Percentiles rank a stretch among this genome's conserved stretches.
Evolutionary conservation across 2,329 filamentous ascomycete genomes (phyloP).

Genomic region (Colletotrichum tabaci): DNA sequence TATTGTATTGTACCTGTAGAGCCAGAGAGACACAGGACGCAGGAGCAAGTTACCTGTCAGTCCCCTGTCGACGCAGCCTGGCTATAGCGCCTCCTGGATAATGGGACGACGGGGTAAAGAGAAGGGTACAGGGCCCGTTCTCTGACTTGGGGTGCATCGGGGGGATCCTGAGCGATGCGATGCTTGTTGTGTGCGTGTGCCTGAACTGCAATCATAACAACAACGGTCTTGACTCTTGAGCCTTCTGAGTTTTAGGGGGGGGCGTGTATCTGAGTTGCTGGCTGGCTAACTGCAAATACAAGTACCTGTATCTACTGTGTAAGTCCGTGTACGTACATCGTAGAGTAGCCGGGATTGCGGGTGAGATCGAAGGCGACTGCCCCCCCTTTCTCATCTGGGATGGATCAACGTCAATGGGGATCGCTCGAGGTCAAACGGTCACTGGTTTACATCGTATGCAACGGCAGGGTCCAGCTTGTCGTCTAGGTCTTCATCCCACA

Average conservation of each 20-base stretch:
- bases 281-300: background rate
- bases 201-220: constrained; percentile 31
- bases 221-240: constrained; percentile 31
- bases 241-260: constrained; percentile 35
- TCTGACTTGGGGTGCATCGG: constrained; percentile 57
- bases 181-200: constrained; percentile 44
- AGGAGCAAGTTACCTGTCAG: background rate
- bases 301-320: no score
- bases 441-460: constrained; percentile 48
- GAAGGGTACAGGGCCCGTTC: constrained; percentile 37
- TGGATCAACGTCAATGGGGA: constrained; percentile 53
- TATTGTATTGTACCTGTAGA: no score
- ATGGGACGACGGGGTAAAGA: constrained; percentile 47
- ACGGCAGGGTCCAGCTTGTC: constrained; percentile 34
- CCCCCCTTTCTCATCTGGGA: constrained; percentile 45
- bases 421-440: constrained; percentile 58
- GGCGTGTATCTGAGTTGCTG: constrained; percentile 41
- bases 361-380: constrained; percentile 51
- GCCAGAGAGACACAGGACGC: background rate
- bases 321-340: no score
- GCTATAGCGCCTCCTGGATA: constrained; percentile 59
- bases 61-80: constrained; percentile 22
- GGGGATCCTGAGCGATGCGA: constrained; percentile 47
- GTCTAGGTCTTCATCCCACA: constrained; percentile 28
- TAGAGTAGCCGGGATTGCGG: constrained; percentile 46